Conservation (phyloP, 148 eudicot genomes). For the Amaranthus cruentus region DNA sequence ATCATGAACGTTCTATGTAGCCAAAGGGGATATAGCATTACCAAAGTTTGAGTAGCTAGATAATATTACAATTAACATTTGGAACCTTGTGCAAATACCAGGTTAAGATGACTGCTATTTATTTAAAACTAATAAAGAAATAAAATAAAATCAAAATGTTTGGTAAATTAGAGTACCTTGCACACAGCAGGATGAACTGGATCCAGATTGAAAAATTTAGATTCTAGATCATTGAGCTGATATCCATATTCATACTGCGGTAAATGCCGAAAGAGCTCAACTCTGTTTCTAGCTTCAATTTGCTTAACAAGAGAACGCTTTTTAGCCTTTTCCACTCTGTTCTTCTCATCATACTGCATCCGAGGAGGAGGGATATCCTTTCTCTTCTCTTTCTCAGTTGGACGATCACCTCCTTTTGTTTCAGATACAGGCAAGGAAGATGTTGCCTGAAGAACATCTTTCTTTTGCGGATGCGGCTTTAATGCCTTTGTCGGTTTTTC, state of each 20-base stretch:
- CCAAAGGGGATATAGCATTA: no score
- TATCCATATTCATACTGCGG: conserved; percentile 90
- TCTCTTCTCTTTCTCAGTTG: conserved; percentile 70
- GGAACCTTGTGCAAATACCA: neutral
- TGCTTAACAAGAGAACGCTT: conserved; percentile 66
- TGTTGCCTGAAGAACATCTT: conserved; percentile 33
- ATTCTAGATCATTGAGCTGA: conserved; percentile 61
- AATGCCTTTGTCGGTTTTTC: conserved; percentile 37
- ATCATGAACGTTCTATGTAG: no score
- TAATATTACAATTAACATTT: neutral
- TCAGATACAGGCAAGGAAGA: conserved; percentile 47
- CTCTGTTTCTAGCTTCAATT: conserved; percentile 74
- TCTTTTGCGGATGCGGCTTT: conserved; percentile 50
- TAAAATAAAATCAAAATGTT: neutral
- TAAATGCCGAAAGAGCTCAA: conserved; percentile 79
- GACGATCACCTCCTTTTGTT: conserved; percentile 57
- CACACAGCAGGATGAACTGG: conserved; percentile 82
- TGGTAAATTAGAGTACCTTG: conserved; percentile 46
- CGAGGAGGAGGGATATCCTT: conserved; percentile 78
- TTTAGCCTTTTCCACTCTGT: conserved; percentile 77
- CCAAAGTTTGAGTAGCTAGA: neutral
- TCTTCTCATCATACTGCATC: conserved; percentile 86
- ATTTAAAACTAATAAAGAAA: neutral
- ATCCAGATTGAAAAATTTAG: conserved; percentile 60
- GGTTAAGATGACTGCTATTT: neutral